Percentiles rank a stretch among this genome's conserved stretches.
These are phyloP conservation scores for Podila epicladia DNA, from an alignment of 192 early-diverging fungal species.

Conservation along the genomic window DNA sequence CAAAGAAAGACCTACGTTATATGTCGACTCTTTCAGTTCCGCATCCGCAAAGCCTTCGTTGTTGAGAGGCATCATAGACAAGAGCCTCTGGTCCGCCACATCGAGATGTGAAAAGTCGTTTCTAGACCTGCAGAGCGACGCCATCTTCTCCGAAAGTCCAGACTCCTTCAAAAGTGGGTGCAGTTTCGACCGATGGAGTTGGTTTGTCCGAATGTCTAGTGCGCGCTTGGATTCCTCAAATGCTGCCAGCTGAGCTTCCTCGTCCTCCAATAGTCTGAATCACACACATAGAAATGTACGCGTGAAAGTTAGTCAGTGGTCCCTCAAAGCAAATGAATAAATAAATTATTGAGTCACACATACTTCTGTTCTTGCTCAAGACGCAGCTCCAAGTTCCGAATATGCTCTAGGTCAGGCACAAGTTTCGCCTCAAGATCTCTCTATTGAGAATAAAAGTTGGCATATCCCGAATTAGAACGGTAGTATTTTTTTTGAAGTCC, in stretches of 20 bases:
- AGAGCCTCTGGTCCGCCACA: conserved; percentile 27
- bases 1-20: conserved; percentile 38
- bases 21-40: conserved; percentile 15
- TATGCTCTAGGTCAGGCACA: conserved; percentile 45
- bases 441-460: background rate
- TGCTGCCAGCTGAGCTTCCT: conserved; percentile 17
- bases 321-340: background rate
- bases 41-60: conserved; percentile 18
- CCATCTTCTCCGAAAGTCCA: conserved; percentile 4
- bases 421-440: conserved; percentile 36
- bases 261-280: conserved; percentile 16
- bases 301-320: background rate
- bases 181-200: conserved; percentile 25
- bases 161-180: conserved; percentile 14
- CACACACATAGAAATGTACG: background rate
- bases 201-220: conserved; percentile 10
- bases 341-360: background rate
- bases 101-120: conserved; percentile 30
- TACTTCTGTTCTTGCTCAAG: conserved; percentile 45
- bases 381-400: conserved; percentile 40
- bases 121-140: conserved; percentile 6
- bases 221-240: conserved; percentile 26
- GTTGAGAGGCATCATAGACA: conserved; percentile 15
- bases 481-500: too few relatives aligned
- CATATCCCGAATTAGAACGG: background rate